Evolutionary conservation across 2,329 filamentous ascomycete species (phyloP), one percentile per base, ranked within the genome.

Genomic region (Neurospora sp.): DNA sequence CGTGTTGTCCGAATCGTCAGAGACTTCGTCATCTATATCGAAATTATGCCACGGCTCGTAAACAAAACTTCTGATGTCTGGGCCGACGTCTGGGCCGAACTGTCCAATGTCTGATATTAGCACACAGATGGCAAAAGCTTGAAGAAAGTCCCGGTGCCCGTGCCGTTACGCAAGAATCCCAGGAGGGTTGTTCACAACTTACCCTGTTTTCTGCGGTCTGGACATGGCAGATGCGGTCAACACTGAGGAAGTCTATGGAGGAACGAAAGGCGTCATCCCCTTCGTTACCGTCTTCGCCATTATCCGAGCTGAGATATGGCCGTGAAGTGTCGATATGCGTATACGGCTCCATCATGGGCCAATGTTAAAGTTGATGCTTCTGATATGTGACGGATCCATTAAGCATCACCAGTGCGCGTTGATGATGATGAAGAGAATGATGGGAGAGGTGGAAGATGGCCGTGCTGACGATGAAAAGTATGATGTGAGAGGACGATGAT

Each of bases 131-230:
- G 52, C 23, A 36, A 62, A 62, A 17, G 13, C 28, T 33, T 33
- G 28, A 62, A 62, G 52, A 28, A 36, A 33, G 23, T 62, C 52
- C 52, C 3, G 52, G 28, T 9, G 8, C 7, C 15, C 28, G 52
- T 15, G 52, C 15, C 15, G 52, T 33, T 17, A 10, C 23, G 7
- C 52, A 17, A 62, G 28, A 9, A 28, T 33, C 28, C 4, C 52
- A 36, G 13, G 52, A 62, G 13, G 17, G 1, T 17, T 33, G 7
- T 62, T 62, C 23, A 62, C 28, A 36, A 71, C 77, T 66, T 70
- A 78, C 77, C 38, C 78, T 72, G 66, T 70, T 74, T 42, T 75
- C 75, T 8, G 74, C 68, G 0, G 75, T 75, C 69, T 78, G 78
- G 13, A 78, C 72, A 68, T 76, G 75, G 38, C 74, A 75, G 0